Conservation (phyloP, 768 basidiomycete species). For the Boletus reticuloceps region DNA sequence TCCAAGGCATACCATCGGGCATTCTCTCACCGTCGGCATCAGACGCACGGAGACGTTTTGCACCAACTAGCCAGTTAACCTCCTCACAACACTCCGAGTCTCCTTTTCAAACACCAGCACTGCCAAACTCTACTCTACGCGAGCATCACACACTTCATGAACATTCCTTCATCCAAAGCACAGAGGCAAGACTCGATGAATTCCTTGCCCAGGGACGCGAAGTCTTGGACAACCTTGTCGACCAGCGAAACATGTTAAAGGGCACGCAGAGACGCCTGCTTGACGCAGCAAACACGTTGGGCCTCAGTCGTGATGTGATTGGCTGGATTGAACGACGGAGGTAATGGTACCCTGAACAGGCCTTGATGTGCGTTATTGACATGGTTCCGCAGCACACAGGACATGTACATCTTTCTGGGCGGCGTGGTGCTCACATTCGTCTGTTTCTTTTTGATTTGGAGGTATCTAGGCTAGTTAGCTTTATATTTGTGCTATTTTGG, state of each 20-base stretch:
- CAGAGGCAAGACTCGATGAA: slow-evolving; percentile 80
- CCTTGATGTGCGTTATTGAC: slow-evolving; percentile 8
- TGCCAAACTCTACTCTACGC: slow-evolving; percentile 53
- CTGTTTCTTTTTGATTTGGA: slow-evolving; percentile 92
- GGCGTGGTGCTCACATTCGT: slow-evolving; percentile 88
- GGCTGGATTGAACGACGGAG: slow-evolving; percentile 96
- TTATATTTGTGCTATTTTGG: background rate
- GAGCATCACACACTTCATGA: slow-evolving; percentile 84
- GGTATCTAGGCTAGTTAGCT: slow-evolving; percentile 64
- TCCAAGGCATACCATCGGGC: slow-evolving; percentile 44
- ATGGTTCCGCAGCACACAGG: slow-evolving; percentile 67
- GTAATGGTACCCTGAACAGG: slow-evolving; percentile 37
- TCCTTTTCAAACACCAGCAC: slow-evolving; percentile 66
- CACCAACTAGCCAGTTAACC: slow-evolving; percentile 31
- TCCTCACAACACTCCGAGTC: slow-evolving; percentile 77
- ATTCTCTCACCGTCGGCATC: slow-evolving; percentile 29
- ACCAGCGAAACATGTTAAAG: slow-evolving; percentile 91
- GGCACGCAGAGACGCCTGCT: slow-evolving; percentile 87
- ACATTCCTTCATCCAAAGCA: slow-evolving; percentile 84
- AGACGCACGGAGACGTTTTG: slow-evolving; percentile 68
- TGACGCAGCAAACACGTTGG: slow-evolving; percentile 91
- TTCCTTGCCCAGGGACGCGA: slow-evolving; percentile 92
- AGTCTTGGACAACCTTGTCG: slow-evolving; percentile 86
- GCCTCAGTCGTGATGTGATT: slow-evolving; percentile 91
- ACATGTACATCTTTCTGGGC: slow-evolving; percentile 88